These are phyloP conservation scores for Helminthosporium solani DNA, from an alignment of 2,329 filamentous ascomycete genomes.

Conservation along the genomic window DNA sequence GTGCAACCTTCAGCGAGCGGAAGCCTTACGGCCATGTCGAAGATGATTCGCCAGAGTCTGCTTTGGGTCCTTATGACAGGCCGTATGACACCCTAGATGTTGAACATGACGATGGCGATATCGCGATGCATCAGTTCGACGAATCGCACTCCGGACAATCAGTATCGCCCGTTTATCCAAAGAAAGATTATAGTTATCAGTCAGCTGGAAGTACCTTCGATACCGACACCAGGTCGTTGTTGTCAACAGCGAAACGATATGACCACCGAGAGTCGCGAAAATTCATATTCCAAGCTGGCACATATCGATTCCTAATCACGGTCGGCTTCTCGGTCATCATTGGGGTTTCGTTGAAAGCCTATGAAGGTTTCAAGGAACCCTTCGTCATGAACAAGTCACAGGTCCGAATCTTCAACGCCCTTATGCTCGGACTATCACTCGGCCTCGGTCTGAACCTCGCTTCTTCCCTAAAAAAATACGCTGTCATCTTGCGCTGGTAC, in stretches of 20 bases:
- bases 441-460: constrained; percentile 39
- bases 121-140: constrained; percentile 26
- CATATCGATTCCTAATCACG: constrained; percentile 28
- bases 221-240: constrained; percentile 22
- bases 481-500: constrained; percentile 37
- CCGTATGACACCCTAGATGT: constrained; percentile 15
- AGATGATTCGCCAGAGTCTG: not conserved
- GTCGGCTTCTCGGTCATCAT: constrained; percentile 33
- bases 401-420: constrained; percentile 35
- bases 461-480: constrained; percentile 36
- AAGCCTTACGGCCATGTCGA: not conserved
- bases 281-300: constrained; percentile 28
- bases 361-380: constrained; percentile 28
- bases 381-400: constrained; percentile 29
- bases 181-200: constrained; percentile 21
- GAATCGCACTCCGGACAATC: constrained; percentile 17
- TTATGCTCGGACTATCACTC: constrained; percentile 36
- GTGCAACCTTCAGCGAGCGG: not conserved
- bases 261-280: constrained; percentile 35
- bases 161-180: constrained; percentile 18
- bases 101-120: constrained; percentile 20
- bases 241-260: constrained; percentile 28
- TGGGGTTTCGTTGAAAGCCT: constrained; percentile 28
- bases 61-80: constrained; percentile 4
- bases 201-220: constrained; percentile 16